Percentiles rank a stretch among this genome's conserved stretches.
Conservation (phyloP, 106 monocot genomes). For the Cymbidium sinense region DNA sequence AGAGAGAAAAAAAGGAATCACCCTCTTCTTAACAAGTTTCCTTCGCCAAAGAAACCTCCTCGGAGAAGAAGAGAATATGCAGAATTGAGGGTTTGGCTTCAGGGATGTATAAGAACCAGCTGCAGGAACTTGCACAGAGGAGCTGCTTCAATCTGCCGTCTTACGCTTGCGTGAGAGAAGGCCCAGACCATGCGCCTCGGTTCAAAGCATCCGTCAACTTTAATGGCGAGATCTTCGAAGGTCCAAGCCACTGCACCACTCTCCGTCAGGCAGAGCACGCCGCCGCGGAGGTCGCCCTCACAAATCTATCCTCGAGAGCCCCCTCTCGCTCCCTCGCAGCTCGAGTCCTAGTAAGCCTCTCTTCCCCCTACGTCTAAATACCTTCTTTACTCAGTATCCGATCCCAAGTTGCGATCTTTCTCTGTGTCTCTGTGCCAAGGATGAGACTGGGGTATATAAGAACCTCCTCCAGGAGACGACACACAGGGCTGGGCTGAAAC, state of each 20-base stretch:
- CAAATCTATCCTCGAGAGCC: conserved; percentile 40
- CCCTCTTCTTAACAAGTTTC: not conserved
- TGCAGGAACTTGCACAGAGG: conserved; percentile 81
- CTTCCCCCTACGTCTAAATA: conserved; percentile 30
- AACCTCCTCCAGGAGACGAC: conserved; percentile 81
- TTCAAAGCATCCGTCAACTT: conserved; percentile 77
- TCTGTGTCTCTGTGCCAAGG: conserved; percentile 47
- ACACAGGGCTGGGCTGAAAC: conserved; percentile 57
- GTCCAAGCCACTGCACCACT: conserved; percentile 56
- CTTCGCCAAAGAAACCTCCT: not conserved
- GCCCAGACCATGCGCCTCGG: conserved; percentile 76
- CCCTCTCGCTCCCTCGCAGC: conserved; percentile 70
- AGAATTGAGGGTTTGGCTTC: not conserved
- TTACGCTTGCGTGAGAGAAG: conserved; percentile 64
- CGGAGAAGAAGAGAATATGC: not conserved
- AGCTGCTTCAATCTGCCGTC: conserved; percentile 85
- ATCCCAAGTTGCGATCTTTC: conserved; percentile 12
- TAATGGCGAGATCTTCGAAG: conserved; percentile 69
- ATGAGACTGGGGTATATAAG: conserved; percentile 82
- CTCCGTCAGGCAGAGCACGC: conserved; percentile 79
- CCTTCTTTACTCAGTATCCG: conserved; percentile 26
- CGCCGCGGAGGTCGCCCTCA: conserved; percentile 76
- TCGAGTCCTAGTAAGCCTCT: conserved; percentile 45
- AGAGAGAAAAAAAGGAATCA: not conserved
- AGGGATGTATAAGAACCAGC: conserved; percentile 81